Conservation (phyloP, 1,284 basidiomycete species). For the Trichosporon sp. region DNA sequence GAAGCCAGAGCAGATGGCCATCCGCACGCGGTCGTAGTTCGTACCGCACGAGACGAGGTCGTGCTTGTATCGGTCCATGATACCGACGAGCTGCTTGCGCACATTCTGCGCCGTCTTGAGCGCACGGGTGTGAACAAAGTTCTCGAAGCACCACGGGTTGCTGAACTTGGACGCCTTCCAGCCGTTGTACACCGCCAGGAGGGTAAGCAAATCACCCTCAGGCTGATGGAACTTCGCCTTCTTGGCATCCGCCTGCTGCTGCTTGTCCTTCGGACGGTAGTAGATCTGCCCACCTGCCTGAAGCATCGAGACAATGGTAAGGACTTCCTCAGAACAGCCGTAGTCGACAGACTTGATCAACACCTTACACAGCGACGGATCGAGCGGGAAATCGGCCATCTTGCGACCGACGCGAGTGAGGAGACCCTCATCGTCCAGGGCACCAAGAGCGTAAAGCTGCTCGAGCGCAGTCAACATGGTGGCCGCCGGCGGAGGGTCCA, state of each 20-base stretch:
- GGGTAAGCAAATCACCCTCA: slow-evolving; percentile 92
- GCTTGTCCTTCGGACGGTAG: slow-evolving; percentile 97
- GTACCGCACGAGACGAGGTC: slow-evolving; percentile 73
- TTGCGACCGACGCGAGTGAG: slow-evolving; percentile 91
- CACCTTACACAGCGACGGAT: slow-evolving; percentile 95
- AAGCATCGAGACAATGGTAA: slow-evolving; percentile 96
- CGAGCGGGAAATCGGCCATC: slow-evolving; percentile 99
- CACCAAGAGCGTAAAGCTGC: slow-evolving; percentile 87
- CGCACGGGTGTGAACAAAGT: slow-evolving; percentile 94
- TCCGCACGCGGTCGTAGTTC: slow-evolving; percentile 88
- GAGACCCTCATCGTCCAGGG: slow-evolving; percentile 92
- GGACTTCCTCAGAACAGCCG: slow-evolving; percentile 93
- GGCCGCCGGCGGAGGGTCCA: slow-evolving; percentile 96
- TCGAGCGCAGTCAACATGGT: slow-evolving; percentile 89
- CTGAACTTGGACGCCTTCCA: slow-evolving; percentile 95
- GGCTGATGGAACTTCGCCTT: slow-evolving; percentile 59
- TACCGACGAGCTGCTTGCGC: slow-evolving; percentile 90
- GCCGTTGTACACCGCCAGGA: slow-evolving; percentile 95
- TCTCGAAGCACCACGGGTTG: slow-evolving; percentile 95
- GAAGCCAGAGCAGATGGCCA: slow-evolving; percentile 94
- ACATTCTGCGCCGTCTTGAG: slow-evolving; percentile 98
- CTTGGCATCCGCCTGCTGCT: slow-evolving; percentile 73
- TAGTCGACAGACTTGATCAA: slow-evolving; percentile 95
- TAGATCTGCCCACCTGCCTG: slow-evolving; percentile 89
- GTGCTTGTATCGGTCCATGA: slow-evolving; percentile 99